Evolutionary conservation across 176 grass and related monocot genomes (phyloP).

Genomic region (Olyra latifolia): DNA sequence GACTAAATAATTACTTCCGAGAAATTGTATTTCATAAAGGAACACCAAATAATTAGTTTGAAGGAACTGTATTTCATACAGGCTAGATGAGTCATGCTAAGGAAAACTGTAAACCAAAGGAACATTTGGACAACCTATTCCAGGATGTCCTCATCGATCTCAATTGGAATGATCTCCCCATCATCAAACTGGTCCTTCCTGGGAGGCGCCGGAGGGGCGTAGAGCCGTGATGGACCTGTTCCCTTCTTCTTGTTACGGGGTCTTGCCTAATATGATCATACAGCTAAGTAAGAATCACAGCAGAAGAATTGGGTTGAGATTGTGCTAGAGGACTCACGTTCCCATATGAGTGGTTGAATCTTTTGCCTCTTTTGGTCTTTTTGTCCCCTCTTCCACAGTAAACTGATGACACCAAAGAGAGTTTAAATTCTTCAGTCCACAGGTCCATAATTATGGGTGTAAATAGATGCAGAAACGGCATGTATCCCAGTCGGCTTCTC

Average conservation of each 20-base stretch:
- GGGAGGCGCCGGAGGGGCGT: constrained; percentile 48
- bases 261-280: constrained; percentile 39
- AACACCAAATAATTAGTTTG: constrained; percentile 24
- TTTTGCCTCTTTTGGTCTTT: constrained; percentile 71
- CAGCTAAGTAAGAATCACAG: not conserved
- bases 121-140: constrained; percentile 40
- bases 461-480: not conserved
- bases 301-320: not conserved
- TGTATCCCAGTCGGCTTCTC: not conserved
- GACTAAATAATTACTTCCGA: constrained; percentile 6
- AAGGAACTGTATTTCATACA: constrained; percentile 12
- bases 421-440: not conserved
- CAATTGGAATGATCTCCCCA: constrained; percentile 51
- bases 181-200: constrained; percentile 75
- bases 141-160: constrained; percentile 70
- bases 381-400: constrained; percentile 79
- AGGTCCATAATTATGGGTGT: not conserved
- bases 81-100: constrained; percentile 3
- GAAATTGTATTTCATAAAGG: constrained; percentile 18
- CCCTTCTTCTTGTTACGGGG: constrained; percentile 74
- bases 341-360: constrained; percentile 78
- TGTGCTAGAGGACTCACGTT: constrained; percentile 47
- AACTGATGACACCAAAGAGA: constrained; percentile 37
- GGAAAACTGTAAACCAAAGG: not conserved
- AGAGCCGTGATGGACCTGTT: constrained; percentile 55